These are phyloP conservation scores for Calycina herbarum DNA, from an alignment of 2,329 filamentous ascomycete genomes.

Conservation along the genomic window DNA sequence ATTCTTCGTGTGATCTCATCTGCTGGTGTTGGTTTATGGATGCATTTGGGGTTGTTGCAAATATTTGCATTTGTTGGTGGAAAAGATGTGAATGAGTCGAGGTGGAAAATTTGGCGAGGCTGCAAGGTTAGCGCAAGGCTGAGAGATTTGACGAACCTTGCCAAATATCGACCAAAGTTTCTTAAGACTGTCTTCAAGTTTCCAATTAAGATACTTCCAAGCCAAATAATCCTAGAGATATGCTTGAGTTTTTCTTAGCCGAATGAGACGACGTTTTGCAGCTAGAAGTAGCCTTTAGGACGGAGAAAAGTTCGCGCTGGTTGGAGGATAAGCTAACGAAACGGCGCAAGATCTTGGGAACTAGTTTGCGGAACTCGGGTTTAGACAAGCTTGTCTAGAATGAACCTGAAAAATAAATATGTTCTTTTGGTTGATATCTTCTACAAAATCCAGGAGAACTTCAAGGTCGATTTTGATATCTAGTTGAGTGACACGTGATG, in stretches of 20 bases:
- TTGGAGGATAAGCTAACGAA: background rate
- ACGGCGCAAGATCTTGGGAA: background rate
- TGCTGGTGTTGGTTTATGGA: background rate
- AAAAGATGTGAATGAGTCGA: background rate
- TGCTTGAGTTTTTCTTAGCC: no score
- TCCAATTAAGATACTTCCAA: no score
- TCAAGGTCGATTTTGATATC: background rate
- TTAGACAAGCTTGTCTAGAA: background rate
- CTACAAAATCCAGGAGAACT: no score
- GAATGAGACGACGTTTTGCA: no score
- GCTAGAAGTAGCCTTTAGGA: background rate
- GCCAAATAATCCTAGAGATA: no score
- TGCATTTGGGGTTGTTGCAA: constrained; percentile 17
- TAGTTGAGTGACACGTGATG: constrained; percentile 7
- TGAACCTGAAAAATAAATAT: no score
- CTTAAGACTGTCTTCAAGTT: no score
- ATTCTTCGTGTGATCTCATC: constrained; percentile 25
- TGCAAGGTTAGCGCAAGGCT: constrained; percentile 13
- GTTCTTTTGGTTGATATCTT: no score
- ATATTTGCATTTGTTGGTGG: background rate
- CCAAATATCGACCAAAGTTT: no score
- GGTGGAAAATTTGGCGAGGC: constrained; percentile 14
- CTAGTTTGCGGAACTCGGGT: background rate
- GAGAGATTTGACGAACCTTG: background rate
- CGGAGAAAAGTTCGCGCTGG: background rate